Base-by-base conservation (phyloP, 2,329 filamentous ascomycete genomes). In the Epichloe hybrida region DNA sequence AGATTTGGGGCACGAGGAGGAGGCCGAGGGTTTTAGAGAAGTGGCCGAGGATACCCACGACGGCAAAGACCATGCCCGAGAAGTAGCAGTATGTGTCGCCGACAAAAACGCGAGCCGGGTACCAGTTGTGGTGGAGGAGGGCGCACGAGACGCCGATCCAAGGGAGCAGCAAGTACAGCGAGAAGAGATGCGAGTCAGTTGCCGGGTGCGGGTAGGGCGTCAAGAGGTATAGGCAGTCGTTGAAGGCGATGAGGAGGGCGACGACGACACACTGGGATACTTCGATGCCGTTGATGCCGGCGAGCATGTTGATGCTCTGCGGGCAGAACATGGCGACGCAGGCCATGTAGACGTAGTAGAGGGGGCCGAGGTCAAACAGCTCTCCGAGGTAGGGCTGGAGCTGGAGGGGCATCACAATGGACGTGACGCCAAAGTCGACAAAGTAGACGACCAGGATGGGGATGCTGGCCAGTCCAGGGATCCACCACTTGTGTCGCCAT, bases 41-140 rank as follows among this genome's bases (percentile, higher is more conserved):
- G 71, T 98, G 93, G 23, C 93, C 93, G 49, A 96, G 77, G 62
- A 98, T 97, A 56, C 88, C 89, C 57, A 97, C 93, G 43, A 96
- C 90, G 50, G 91, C 93, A 65, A 98, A 98, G 39, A 97, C 87
- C 89, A 98, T 98, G 58, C 93, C 93, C 0, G 93, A 93, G 67
- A 98, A 96, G 71, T 98, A 98, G 76, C 93, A 98, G 76, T 97
- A 98, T 4, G 93, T 98, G 68, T 98, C 93, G 51, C 93, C 93
- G 9, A 97, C 91, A 62, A 98, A 98, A 9, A 97, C 93, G 60
- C 82, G 83, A 23, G 91, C 88, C 0, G 93, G 93, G 64, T 89
- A 98, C 87, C 89, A 94, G 69, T 98, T 98, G 72, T 98, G 90
- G 64, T 71, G 80, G 62, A 93, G 79, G 15, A 98, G 76, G 8